phyloP scores from a whole-genome alignment of 495 filamentous ascomycete genomes.

The Lineolata rhizophorae region DNA sequence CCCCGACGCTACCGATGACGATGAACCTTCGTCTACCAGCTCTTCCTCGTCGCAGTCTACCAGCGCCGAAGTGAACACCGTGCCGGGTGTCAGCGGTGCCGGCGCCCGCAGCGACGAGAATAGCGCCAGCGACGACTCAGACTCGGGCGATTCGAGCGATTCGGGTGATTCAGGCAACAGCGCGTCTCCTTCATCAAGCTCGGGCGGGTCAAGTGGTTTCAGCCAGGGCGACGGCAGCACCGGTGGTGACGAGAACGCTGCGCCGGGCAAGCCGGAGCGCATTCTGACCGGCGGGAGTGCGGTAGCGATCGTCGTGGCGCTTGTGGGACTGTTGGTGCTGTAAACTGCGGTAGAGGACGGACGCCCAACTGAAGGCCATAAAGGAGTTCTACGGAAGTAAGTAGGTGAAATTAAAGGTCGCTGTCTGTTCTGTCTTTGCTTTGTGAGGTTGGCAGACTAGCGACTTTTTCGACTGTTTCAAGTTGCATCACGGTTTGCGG shows the following conservation, averaged over 20 bases:
- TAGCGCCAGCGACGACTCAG: slow-evolving; percentile 1
- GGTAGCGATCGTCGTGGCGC: background rate
- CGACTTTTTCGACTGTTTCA: too few relatives aligned
- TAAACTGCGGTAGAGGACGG: too few relatives aligned
- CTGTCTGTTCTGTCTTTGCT: too few relatives aligned
- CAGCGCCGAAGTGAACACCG: slow-evolving; percentile 3
- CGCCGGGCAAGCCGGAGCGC: background rate
- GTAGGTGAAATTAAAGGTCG: too few relatives aligned
- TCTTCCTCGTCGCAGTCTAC: slow-evolving; percentile 4
- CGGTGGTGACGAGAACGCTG: background rate
- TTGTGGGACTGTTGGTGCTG: background rate
- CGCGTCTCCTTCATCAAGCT: background rate
- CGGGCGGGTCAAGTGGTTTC: background rate
- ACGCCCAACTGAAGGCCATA: too few relatives aligned
- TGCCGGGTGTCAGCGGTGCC: slow-evolving; percentile 17
- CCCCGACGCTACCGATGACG: slow-evolving; percentile 12
- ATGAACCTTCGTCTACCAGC: slow-evolving; percentile 1
- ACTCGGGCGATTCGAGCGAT: background rate
- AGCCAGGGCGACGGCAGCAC: background rate
- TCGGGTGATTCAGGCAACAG: background rate
- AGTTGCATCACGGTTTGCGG: too few relatives aligned
- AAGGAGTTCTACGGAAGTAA: too few relatives aligned
- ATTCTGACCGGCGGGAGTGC: background rate
- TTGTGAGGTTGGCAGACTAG: too few relatives aligned
- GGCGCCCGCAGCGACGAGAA: slow-evolving; percentile 12